These are phyloP conservation scores for Tremella mesenterica DNA, from an alignment of 768 basidiomycete species.

Conservation along the genomic window DNA sequence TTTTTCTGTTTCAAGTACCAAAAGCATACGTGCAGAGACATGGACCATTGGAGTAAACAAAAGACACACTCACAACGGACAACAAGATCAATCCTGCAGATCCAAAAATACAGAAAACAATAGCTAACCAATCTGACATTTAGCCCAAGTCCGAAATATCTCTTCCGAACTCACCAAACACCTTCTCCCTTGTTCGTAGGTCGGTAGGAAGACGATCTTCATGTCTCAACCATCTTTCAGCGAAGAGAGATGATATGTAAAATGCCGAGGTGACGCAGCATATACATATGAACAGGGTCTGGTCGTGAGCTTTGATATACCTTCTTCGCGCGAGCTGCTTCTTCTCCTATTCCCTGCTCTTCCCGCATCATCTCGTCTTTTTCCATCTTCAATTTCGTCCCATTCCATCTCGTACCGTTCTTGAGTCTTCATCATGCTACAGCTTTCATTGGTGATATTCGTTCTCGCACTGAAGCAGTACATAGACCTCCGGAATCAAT, in stretches of 20 bases:
- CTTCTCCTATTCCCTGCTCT: background rate
- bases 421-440: no score
- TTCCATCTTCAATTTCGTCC: no score
- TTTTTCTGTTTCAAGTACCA: no score
- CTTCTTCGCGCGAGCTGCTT: background rate
- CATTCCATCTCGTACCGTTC: no score
- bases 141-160: background rate
- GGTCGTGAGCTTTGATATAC: background rate
- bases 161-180: slow-evolving; percentile 32
- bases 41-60: background rate
- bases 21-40: no score
- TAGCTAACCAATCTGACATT: slow-evolving; percentile 40
- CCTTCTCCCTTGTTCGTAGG: slow-evolving; percentile 32
- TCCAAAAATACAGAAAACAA: slow-evolving; percentile 43
- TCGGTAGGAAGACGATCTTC: slow-evolving; percentile 45
- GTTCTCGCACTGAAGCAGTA: no score
- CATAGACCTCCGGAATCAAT: no score
- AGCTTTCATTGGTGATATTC: no score
- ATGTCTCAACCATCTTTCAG: slow-evolving; percentile 46
- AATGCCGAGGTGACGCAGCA: slow-evolving; percentile 23
- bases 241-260: slow-evolving; percentile 42
- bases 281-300: slow-evolving; percentile 38
- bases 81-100: slow-evolving; percentile 41
- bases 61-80: slow-evolving; percentile 27
- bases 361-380: background rate